phyloP scores from a whole-genome alignment of 441 rosid species.

The Erodium chrysanthum region DNA sequence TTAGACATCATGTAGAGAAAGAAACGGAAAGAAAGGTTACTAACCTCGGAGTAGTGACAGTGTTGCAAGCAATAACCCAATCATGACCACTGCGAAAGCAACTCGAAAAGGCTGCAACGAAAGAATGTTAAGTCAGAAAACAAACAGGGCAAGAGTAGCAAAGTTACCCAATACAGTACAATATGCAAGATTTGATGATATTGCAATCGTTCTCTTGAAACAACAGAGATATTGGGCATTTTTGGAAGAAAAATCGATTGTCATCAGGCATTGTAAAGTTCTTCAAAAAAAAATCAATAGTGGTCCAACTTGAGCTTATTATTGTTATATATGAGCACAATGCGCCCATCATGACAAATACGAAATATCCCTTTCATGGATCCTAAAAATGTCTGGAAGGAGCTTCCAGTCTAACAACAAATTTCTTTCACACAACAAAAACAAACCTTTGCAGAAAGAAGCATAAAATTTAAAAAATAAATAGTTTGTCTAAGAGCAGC shows the following conservation, averaged over 20 bases:
- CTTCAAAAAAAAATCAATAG: not conserved
- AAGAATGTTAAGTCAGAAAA: conserved; percentile 7
- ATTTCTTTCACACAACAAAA: not conserved
- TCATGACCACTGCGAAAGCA: conserved; percentile 53
- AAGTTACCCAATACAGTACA: not conserved
- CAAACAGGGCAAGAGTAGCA: not conserved
- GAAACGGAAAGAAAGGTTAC: conserved; percentile 12
- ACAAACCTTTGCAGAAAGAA: not conserved
- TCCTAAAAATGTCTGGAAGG: not conserved
- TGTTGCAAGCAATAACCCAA: conserved; percentile 54
- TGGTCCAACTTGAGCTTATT: not conserved
- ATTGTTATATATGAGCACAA: not conserved
- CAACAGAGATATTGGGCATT: too few species aligned
- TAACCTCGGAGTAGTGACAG: conserved; percentile 70
- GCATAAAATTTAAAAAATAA: not conserved
- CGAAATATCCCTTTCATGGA: not conserved
- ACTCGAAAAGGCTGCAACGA: conserved; percentile 66
- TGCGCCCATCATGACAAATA: not conserved
- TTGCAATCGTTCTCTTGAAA: not conserved
- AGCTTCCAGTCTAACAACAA: not conserved
- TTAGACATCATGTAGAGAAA: not conserved
- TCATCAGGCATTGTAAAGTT: too few species aligned
- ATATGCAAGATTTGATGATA: not conserved
- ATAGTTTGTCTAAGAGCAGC: not conserved
- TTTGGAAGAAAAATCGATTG: too few species aligned